These are phyloP conservation scores for Barnettozyma sp. DNA, from an alignment of 805 yeast genomes.

Conservation along the genomic window DNA sequence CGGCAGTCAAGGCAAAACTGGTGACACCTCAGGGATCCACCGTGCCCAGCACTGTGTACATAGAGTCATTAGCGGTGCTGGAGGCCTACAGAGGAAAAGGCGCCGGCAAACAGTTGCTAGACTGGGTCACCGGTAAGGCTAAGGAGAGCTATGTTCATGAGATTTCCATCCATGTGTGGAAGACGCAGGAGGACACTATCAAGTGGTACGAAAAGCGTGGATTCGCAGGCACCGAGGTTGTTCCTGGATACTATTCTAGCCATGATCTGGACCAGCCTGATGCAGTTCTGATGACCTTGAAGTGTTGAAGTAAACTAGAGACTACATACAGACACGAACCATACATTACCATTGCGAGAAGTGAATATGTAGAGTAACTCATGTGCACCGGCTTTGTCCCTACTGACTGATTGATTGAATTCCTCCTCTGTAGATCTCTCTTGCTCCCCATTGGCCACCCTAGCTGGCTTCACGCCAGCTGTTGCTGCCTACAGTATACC, in stretches of 20 bases:
- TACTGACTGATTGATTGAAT: too few relatives aligned
- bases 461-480: too few relatives aligned
- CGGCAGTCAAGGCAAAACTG: conserved; percentile 55
- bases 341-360: too few relatives aligned
- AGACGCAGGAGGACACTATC: conserved; percentile 33
- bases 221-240: conserved; percentile 33
- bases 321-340: too few relatives aligned
- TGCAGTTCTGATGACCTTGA: conserved; percentile 29
- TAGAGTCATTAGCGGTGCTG: conserved; percentile 64
- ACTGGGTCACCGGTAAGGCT: conserved; percentile 51
- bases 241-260: conserved; percentile 40
- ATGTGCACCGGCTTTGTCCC: too few relatives aligned
- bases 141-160: conserved; percentile 46
- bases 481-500: too few relatives aligned
- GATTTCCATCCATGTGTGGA: conserved; percentile 48
- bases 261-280: conserved; percentile 42
- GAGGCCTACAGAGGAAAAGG: conserved; percentile 55
- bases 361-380: too few relatives aligned
- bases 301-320: neutral
- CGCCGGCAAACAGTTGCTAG: conserved; percentile 53
- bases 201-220: conserved; percentile 49
- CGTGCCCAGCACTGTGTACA: conserved; percentile 49
- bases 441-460: too few relatives aligned
- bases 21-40: conserved; percentile 38
- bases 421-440: too few relatives aligned